phyloP scores from a whole-genome alignment of 192 early-diverging fungal genomes.

The Chytriomyces sp. region DNA sequence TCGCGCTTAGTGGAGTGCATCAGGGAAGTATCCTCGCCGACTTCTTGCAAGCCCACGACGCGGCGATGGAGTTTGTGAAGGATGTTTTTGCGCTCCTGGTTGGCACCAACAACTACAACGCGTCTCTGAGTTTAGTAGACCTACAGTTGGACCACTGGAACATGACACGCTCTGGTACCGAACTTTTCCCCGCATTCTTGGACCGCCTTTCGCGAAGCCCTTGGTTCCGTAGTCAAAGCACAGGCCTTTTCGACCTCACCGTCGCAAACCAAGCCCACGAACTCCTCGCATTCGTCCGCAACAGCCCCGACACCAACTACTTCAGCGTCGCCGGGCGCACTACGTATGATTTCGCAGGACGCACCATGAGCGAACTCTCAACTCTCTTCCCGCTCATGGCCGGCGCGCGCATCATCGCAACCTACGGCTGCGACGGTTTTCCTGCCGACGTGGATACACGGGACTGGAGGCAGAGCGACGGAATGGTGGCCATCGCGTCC shows the following conservation, averaged over 20 bases:
- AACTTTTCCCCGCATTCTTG: slow-evolving; percentile 14
- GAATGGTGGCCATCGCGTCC: slow-evolving; percentile 20
- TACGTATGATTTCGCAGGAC: not conserved
- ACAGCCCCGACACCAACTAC: slow-evolving; percentile 28
- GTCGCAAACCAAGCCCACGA: not conserved
- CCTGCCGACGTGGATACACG: not conserved
- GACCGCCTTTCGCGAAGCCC: slow-evolving; percentile 10
- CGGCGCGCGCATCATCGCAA: slow-evolving; percentile 16
- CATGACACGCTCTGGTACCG: slow-evolving; percentile 4
- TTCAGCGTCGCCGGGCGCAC: slow-evolving; percentile 23
- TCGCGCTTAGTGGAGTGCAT: slow-evolving; percentile 20
- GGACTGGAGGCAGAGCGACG: slow-evolving; percentile 34
- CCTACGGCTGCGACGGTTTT: slow-evolving; percentile 21
- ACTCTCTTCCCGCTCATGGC: slow-evolving; percentile 15
- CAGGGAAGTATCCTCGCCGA: slow-evolving; percentile 26
- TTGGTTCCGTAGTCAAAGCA: slow-evolving; percentile 21
- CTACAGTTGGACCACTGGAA: slow-evolving; percentile 34
- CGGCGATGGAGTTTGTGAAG: slow-evolving; percentile 5
- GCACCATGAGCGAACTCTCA: not conserved
- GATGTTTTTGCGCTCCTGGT: slow-evolving; percentile 3
- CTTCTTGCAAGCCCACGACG: not conserved
- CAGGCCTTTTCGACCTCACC: slow-evolving; percentile 27
- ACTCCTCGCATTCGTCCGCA: slow-evolving; percentile 24
- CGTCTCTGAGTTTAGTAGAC: not conserved
- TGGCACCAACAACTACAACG: slow-evolving; percentile 16